A percentile compares a stretch with the other conserved stretches of the same genome.
Evolutionary conservation across 2,329 filamentous ascomycete species (phyloP).

Genomic region (Helotiales sp.): DNA sequence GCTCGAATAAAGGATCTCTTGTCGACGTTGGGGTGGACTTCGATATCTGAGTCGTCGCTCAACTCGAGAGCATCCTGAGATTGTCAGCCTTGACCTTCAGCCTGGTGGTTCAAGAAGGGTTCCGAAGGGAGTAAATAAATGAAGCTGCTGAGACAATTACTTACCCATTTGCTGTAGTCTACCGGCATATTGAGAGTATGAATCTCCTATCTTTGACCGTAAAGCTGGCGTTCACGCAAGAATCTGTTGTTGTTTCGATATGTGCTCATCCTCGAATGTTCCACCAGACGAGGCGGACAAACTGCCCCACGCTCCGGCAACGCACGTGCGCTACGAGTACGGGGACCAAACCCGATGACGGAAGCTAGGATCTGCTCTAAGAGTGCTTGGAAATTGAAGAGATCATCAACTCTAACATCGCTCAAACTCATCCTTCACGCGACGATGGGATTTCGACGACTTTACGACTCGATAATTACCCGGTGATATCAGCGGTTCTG

Average conservation of each 20-base stretch:
- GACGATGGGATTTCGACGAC: slow-evolving; percentile 29
- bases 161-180: slow-evolving; percentile 61
- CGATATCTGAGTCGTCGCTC: slow-evolving; percentile 95
- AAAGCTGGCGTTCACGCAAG: background rate
- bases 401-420: slow-evolving; percentile 3
- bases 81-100: slow-evolving; percentile 35
- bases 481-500: slow-evolving; percentile 31
- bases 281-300: slow-evolving; percentile 14
- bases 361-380: slow-evolving; percentile 21
- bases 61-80: slow-evolving; percentile 84
- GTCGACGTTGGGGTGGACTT: slow-evolving; percentile 98
- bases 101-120: slow-evolving; percentile 22
- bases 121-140: background rate
- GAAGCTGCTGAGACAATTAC: slow-evolving; percentile 6
- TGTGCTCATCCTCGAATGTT: slow-evolving; percentile 25
- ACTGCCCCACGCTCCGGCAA: slow-evolving; percentile 4
- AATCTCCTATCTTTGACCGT: background rate
- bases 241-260: slow-evolving; percentile 7
- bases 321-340: slow-evolving; percentile 9
- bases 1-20: slow-evolving; percentile 98
- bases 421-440: slow-evolving; percentile 12
- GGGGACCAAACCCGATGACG: slow-evolving; percentile 16
- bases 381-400: slow-evolving; percentile 8
- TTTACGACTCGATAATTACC: slow-evolving; percentile 19
- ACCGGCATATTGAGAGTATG: slow-evolving; percentile 48